Evolutionary conservation across 1,284 basidiomycete genomes (phyloP).

Genomic region (Apiotrichum akiyoshidainum): DNA sequence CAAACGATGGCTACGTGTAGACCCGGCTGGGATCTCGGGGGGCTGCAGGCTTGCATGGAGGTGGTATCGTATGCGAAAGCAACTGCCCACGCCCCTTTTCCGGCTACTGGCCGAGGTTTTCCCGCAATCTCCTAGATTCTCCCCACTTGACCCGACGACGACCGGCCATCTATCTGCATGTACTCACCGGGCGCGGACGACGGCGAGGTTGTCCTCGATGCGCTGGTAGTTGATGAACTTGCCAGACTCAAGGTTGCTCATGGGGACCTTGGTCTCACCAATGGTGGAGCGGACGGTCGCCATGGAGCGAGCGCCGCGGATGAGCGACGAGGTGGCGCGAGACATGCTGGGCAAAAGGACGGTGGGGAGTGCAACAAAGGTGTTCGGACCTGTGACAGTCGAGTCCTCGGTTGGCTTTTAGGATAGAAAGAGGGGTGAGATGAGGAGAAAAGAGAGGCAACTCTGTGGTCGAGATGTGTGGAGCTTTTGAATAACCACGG

Average conservation of each 20-base stretch:
- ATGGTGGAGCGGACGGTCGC: constrained; percentile 55
- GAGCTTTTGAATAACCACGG: constrained; percentile 1
- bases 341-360: constrained; percentile 27
- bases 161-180: not conserved
- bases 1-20: too few species aligned
- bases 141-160: not conserved
- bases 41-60: too few species aligned
- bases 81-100: not conserved
- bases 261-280: constrained; percentile 86
- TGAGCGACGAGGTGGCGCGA: constrained; percentile 30
- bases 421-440: constrained; percentile 3
- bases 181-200: constrained; percentile 74
- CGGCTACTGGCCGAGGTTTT: not conserved
- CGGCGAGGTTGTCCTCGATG: constrained; percentile 87
- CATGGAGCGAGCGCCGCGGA: constrained; percentile 39
- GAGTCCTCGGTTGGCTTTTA: constrained; percentile 7
- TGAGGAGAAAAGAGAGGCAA: constrained; percentile 2
- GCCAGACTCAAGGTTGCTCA: constrained; percentile 77
- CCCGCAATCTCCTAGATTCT: not conserved
- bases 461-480: not conserved
- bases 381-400: constrained; percentile 5
- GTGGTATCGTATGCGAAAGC: not conserved
- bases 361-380: not conserved
- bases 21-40: too few species aligned
- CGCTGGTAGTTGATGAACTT: constrained; percentile 95